Conservation (phyloP, 208 protist species). For the Angomonas desouzai region DNA sequence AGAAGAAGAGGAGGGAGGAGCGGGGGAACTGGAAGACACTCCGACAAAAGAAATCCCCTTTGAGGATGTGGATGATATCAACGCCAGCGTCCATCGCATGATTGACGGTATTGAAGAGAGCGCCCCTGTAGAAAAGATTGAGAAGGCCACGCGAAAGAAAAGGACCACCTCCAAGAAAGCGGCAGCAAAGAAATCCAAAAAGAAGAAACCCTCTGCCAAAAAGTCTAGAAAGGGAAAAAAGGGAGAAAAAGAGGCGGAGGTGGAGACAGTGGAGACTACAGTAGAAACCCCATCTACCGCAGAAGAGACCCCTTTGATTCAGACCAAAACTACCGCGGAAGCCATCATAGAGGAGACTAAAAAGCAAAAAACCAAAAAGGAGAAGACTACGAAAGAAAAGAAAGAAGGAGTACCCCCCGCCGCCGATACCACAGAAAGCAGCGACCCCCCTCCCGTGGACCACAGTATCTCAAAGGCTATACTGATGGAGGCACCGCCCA, state of each 20-base stretch:
- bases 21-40: not conserved
- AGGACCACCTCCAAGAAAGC: slow-evolving; percentile 14
- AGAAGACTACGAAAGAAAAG: not conserved
- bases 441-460: not conserved
- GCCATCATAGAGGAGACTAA: slow-evolving; percentile 7
- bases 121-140: not conserved
- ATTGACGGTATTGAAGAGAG: not conserved
- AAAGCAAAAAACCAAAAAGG: slow-evolving; percentile 13
- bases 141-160: slow-evolving; percentile 14
- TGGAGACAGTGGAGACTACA: slow-evolving; percentile 14
- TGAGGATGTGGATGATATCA: not conserved
- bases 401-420: slow-evolving; percentile 4
- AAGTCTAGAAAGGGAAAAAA: slow-evolving; percentile 12
- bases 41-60: not conserved
- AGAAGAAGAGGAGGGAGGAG: not conserved
- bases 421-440: slow-evolving; percentile 9
- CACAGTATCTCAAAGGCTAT: slow-evolving; percentile 5
- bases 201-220: slow-evolving; percentile 4
- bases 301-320: not conserved
- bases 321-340: slow-evolving; percentile 2
- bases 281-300: slow-evolving; percentile 14
- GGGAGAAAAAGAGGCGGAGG: slow-evolving; percentile 10
- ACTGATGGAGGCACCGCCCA: slow-evolving; percentile 23
- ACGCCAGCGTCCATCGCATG: not conserved
- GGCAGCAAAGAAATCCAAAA: not conserved